Base-by-base conservation (phyloP, 2,329 filamentous ascomycete species). In the Rutstroemia sp. region DNA sequence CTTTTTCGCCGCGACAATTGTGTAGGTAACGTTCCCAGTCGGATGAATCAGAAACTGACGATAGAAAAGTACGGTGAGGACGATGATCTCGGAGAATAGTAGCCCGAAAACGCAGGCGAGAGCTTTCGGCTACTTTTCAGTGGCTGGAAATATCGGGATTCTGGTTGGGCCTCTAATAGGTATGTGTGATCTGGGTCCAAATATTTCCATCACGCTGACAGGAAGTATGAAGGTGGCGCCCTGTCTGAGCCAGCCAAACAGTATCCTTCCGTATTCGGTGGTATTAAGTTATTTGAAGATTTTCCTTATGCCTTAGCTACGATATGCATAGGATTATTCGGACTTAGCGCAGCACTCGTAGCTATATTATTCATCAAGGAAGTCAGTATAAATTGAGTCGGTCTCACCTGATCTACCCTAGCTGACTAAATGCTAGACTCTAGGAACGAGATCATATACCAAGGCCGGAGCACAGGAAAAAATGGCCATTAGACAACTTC, bases 121-220 rank as follows among this genome's bases (percentile, higher is more conserved):
- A 27, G 83, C 85, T 0, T 94, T 92, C 66, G 84, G 84, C 65
- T 87, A 83, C 75, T 92, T 92, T 67, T 86, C 87, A 9, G 89
- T 92, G 66, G 76, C 80, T 0, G 82, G 83, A 4, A 92, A 92
- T 61, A 21, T 92, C 8, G 89, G 89, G 4, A 83, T 92, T 46
- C 83, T 89, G 57, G 30, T 89, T 2, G 89, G 88, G 0, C 87
- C 88, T 2, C 42, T 68, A 16, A 58, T 69, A 53, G 66, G 67
- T 67, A 61, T 17, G 44, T 48, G 7, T 38, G 19, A 9, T n/a
- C 7, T 5, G 21, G 21, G 65, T 89, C 8, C 16, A 7, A 12
- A 48, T 14, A 34, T 50, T 75, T 73, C 73, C 59, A 47, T 60
- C 57, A 6, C 10, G 47, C n/a, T 14, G 45, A 21, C 34, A 41